These are phyloP conservation scores for Giardia duodenalis DNA, from an alignment of 208 protist genomes.

Conservation along the genomic window DNA sequence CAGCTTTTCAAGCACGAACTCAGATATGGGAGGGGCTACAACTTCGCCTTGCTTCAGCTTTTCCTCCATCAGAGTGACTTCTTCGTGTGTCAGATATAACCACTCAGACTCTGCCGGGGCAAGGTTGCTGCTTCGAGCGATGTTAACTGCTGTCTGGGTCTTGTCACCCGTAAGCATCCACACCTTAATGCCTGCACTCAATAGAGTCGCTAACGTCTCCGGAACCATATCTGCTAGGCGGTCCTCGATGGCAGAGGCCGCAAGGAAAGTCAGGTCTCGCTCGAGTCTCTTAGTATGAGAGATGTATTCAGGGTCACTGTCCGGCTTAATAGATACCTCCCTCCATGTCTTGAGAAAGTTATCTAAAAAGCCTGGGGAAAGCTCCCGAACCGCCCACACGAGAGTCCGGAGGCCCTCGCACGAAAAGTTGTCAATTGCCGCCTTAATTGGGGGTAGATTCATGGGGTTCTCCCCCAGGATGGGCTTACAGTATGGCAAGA, in stretches of 20 bases:
- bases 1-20: background rate
- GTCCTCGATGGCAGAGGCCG: constrained; percentile 88
- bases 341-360: background rate
- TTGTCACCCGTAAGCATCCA: constrained; percentile 98
- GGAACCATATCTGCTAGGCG: constrained; percentile 74
- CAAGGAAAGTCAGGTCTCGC: constrained; percentile 32
- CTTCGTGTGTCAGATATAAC: background rate
- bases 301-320: background rate
- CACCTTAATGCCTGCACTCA: constrained; percentile 80
- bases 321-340: background rate
- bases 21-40: too few species aligned
- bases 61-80: background rate
- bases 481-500: background rate
- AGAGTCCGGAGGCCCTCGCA: background rate
- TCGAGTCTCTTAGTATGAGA: background rate
- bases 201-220: constrained; percentile 71
- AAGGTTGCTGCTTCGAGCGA: background rate
- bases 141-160: constrained; percentile 64
- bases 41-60: background rate
- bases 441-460: background rate
- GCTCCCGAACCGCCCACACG: background rate
- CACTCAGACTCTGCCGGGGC: background rate
- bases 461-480: background rate
- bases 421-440: background rate
- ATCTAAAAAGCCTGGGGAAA: background rate